Conservation (phyloP, 2,329 filamentous ascomycete genomes). For the Aspergillus pseudotamarii region DNA sequence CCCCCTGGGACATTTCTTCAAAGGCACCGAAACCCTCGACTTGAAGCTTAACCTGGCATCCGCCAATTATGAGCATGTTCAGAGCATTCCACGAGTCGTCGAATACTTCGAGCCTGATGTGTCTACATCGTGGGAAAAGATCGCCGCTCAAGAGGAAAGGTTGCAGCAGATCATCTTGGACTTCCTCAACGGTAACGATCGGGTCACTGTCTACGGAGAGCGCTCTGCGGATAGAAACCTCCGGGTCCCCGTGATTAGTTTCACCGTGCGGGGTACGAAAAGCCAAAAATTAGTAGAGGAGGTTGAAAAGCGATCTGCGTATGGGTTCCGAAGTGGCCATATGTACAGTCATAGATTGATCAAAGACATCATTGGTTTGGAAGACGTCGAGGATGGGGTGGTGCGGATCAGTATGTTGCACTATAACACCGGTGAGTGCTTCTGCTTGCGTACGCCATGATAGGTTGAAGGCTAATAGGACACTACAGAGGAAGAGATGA, state of each 20-base stretch:
- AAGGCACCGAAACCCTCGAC: conserved; percentile 59
- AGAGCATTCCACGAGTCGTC: conserved; percentile 63
- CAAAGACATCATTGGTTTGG: conserved; percentile 61
- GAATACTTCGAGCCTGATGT: conserved; percentile 58
- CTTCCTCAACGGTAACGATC: conserved; percentile 57
- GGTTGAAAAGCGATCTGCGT: conserved; percentile 61
- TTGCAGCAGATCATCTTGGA: conserved; percentile 62
- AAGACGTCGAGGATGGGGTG: conserved; percentile 62
- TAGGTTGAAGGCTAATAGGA: neutral
- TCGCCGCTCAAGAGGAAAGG: conserved; percentile 61
- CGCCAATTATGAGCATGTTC: conserved; percentile 70
- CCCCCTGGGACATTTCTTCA: conserved; percentile 70
- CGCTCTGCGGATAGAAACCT: conserved; percentile 49
- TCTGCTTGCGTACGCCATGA: neutral
- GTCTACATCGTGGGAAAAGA: conserved; percentile 51
- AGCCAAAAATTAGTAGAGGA: conserved; percentile 63
- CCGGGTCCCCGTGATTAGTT: conserved; percentile 69
- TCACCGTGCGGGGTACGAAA: conserved; percentile 60
- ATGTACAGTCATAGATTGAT: conserved; percentile 70
- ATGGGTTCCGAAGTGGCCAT: conserved; percentile 67
- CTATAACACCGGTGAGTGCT: conserved; percentile 67
- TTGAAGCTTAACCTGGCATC: conserved; percentile 70
- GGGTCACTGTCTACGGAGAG: conserved; percentile 64
- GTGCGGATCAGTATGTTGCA: conserved; percentile 72
- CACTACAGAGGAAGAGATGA: conserved; percentile 20